Evolutionary conservation across 148 eudicot genomes (phyloP).

Genomic region (Selenicereus undatus): DNA sequence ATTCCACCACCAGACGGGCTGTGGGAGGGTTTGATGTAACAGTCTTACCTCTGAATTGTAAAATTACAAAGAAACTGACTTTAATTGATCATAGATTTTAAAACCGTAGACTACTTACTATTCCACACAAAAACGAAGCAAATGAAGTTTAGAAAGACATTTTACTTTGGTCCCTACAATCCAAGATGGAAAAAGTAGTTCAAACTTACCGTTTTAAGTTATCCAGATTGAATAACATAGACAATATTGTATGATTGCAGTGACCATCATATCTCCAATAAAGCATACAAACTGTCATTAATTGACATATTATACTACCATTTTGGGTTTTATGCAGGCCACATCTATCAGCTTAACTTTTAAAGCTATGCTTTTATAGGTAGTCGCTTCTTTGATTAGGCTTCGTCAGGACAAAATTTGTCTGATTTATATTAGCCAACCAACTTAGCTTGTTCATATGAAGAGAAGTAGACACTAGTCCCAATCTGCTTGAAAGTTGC

Average conservation of each 20-base stretch:
- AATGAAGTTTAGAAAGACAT: too few relatives aligned
- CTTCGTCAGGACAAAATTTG: slow-evolving; percentile 14
- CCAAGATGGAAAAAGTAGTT: too few relatives aligned
- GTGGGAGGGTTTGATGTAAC: too few relatives aligned
- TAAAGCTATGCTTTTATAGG: background rate
- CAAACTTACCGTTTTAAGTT: too few relatives aligned
- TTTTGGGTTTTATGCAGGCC: background rate
- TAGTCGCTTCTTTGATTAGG: slow-evolving; percentile 12
- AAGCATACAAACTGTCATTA: background rate
- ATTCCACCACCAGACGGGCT: too few relatives aligned
- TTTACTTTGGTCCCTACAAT: too few relatives aligned
- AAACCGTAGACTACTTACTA: too few relatives aligned
- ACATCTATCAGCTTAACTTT: background rate
- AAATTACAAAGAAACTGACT: too few relatives aligned
- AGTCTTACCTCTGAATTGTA: too few relatives aligned
- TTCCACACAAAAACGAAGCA: too few relatives aligned
- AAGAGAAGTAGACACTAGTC: slow-evolving; percentile 20
- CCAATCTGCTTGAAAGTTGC: slow-evolving; percentile 34
- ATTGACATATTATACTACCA: background rate
- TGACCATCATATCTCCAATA: slow-evolving; percentile 18
- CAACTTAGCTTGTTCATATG: slow-evolving; percentile 23
- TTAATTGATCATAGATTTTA: too few relatives aligned
- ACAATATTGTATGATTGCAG: background rate
- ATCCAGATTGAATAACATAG: background rate
- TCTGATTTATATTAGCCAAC: slow-evolving; percentile 11